phyloP scores from a whole-genome alignment of 768 basidiomycete genomes.

The Lactarius deliciosus region DNA sequence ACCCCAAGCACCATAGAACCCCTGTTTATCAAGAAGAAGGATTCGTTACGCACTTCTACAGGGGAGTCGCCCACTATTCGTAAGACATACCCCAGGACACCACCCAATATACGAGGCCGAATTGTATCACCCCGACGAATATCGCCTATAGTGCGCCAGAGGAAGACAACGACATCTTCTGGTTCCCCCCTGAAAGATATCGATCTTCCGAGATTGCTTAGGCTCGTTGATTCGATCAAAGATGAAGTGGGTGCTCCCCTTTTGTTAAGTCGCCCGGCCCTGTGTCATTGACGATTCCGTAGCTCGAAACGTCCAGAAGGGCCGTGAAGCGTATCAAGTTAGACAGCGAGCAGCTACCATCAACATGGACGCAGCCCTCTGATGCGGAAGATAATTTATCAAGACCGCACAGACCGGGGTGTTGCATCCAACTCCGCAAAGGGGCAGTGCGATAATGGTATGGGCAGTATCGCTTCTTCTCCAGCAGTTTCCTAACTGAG shows the following conservation, averaged over 20 bases:
- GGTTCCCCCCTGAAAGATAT: conserved; percentile 36
- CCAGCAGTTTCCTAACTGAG: conserved; percentile 3
- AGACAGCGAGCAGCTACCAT: conserved; percentile 52
- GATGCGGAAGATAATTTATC: conserved; percentile 32
- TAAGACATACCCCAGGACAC: conserved; percentile 39
- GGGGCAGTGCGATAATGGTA: conserved; percentile 32
- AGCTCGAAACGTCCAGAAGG: conserved; percentile 73
- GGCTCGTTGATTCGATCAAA: conserved; percentile 53
- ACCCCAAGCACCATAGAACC: conserved; percentile 60
- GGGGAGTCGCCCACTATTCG: conserved; percentile 39
- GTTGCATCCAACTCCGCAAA: conserved; percentile 47
- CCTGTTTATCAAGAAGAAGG: conserved; percentile 83
- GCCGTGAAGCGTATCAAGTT: conserved; percentile 73
- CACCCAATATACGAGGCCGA: conserved; percentile 40
- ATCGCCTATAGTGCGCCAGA: conserved; percentile 28
- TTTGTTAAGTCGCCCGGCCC: background rate
- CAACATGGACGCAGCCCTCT: conserved; percentile 24
- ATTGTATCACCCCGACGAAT: conserved; percentile 30
- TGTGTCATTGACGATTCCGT: conserved; percentile 16
- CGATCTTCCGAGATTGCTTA: conserved; percentile 47
- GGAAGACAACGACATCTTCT: conserved; percentile 10
- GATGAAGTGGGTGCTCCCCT: conserved; percentile 56
- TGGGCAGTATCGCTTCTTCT: conserved; percentile 38
- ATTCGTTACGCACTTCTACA: conserved; percentile 53
- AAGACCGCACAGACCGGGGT: conserved; percentile 56